These are phyloP conservation scores for Penicillium digitatum DNA, from an alignment of 2,329 filamentous ascomycete species.

Conservation along the genomic window DNA sequence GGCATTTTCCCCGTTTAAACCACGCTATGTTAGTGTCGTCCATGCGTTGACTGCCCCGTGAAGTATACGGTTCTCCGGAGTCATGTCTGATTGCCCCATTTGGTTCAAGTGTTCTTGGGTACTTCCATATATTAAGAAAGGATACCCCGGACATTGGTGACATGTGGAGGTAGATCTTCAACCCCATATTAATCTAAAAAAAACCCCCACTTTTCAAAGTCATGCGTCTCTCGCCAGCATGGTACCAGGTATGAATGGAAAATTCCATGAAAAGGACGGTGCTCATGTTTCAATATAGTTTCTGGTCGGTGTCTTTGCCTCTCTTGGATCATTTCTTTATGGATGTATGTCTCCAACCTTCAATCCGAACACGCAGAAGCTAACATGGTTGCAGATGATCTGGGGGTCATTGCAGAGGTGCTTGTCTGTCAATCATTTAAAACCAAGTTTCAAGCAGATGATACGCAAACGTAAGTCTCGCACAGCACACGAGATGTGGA, in stretches of 20 bases:
- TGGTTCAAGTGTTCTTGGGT: background rate
- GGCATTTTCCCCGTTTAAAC: background rate
- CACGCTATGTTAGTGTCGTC: background rate
- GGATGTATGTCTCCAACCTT: slow-evolving; percentile 41
- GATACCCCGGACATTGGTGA: slow-evolving; percentile 3
- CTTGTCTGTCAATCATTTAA: slow-evolving; percentile 43
- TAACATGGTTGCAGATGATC: slow-evolving; percentile 41
- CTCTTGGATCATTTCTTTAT: slow-evolving; percentile 55
- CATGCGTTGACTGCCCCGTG: background rate
- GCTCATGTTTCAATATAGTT: slow-evolving; percentile 42
- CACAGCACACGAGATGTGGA: background rate
- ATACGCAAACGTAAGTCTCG: slow-evolving; percentile 31
- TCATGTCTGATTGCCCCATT: slow-evolving; percentile 6
- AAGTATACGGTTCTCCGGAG: background rate
- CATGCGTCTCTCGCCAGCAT: slow-evolving; percentile 56
- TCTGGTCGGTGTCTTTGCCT: slow-evolving; percentile 56
- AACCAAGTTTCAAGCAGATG: slow-evolving; percentile 29
- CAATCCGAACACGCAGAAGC: background rate
- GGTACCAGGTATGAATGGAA: slow-evolving; percentile 50
- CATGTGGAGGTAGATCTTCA: slow-evolving; percentile 23
- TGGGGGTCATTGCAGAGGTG: slow-evolving; percentile 59
- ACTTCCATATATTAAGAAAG: slow-evolving; percentile 13
- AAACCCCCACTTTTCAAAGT: slow-evolving; percentile 15
- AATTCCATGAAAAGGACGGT: too few species aligned
- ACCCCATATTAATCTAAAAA: slow-evolving; percentile 16